A percentile compares a stretch with the other conserved stretches of the same genome.
These are phyloP conservation scores for Cytospora paraplurivora DNA, from an alignment of 2,329 filamentous ascomycete species.

Conservation along the genomic window DNA sequence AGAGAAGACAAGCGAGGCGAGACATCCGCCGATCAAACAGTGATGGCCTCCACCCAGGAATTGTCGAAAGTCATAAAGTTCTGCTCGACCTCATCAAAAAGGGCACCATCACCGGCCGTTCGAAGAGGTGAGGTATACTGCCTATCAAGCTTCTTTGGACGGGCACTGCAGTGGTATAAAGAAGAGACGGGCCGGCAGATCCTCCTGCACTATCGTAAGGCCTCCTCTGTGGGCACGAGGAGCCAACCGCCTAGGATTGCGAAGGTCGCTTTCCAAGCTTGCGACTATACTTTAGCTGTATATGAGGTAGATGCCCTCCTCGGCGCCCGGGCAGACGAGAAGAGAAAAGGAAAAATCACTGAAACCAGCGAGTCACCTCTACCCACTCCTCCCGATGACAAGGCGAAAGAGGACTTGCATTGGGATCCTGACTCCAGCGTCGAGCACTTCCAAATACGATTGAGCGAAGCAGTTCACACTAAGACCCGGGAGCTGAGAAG, in stretches of 20 bases:
- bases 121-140: conserved; percentile 13
- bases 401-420: neutral
- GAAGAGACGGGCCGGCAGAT: conserved; percentile 11
- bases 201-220: neutral
- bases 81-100: conserved; percentile 1
- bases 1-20: neutral
- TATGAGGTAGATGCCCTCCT: conserved; percentile 8
- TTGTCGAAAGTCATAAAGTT: conserved; percentile 1
- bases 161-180: conserved; percentile 20
- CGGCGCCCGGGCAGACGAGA: too few species aligned
- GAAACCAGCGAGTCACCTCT: neutral
- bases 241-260: conserved; percentile 18
- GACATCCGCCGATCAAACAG: neutral
- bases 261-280: neutral
- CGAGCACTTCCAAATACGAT: neutral
- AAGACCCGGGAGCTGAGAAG: conserved; percentile 7
- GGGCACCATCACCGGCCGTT: conserved; percentile 7
- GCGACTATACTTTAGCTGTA: neutral
- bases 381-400: conserved; percentile 1
- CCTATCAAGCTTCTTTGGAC: conserved; percentile 12
- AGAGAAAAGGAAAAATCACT: neutral
- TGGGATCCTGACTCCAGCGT: neutral
- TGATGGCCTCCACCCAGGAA: neutral
- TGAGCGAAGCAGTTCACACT: neutral
- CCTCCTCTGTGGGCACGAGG: neutral